Evolutionary conservation across 2,329 filamentous ascomycete species (phyloP).

Genomic region (Aspergillus sp.): DNA sequence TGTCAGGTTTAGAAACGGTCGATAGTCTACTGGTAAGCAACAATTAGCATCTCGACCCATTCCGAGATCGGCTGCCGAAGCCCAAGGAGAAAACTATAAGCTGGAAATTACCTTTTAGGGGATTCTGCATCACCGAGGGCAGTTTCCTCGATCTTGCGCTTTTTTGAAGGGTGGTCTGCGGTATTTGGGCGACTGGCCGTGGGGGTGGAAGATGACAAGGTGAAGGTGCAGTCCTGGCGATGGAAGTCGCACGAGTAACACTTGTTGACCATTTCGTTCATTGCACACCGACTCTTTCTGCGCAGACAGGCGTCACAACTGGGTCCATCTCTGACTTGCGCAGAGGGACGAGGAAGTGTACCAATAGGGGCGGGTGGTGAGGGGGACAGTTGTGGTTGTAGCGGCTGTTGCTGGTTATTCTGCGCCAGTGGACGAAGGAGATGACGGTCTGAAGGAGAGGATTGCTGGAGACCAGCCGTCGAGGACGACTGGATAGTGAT

Average conservation of each 20-base stretch:
- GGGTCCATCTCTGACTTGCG: conserved; percentile 35
- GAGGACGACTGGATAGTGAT: conserved; percentile 42
- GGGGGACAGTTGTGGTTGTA: conserved; percentile 24
- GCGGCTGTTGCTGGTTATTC: conserved; percentile 18
- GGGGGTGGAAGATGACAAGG: conserved; percentile 22
- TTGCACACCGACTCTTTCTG: conserved; percentile 44
- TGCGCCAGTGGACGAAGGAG: conserved; percentile 26
- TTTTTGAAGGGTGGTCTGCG: conserved; percentile 33
- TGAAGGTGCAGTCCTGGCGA: conserved; percentile 46
- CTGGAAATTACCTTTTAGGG: conserved; percentile 38
- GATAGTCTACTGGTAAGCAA: conserved; percentile 24
- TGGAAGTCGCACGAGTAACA: conserved; percentile 48
- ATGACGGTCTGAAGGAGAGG: conserved; percentile 23
- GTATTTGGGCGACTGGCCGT: conserved; percentile 13
- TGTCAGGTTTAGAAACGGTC: conserved; percentile 23
- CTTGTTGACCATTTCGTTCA: conserved; percentile 45
- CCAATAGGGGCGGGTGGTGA: conserved; percentile 22
- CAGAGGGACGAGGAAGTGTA: conserved; percentile 27
- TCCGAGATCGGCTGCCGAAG: conserved; percentile 18
- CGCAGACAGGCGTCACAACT: conserved; percentile 45
- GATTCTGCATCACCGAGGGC: conserved; percentile 28
- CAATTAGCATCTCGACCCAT: conserved; percentile 17
- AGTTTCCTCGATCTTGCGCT: conserved; percentile 41
- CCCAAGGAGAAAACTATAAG: too few relatives aligned
- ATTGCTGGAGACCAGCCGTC: conserved; percentile 29